Conservation (phyloP, 2,329 filamentous ascomycete species). For the Coccinonectria pachysandricola region DNA sequence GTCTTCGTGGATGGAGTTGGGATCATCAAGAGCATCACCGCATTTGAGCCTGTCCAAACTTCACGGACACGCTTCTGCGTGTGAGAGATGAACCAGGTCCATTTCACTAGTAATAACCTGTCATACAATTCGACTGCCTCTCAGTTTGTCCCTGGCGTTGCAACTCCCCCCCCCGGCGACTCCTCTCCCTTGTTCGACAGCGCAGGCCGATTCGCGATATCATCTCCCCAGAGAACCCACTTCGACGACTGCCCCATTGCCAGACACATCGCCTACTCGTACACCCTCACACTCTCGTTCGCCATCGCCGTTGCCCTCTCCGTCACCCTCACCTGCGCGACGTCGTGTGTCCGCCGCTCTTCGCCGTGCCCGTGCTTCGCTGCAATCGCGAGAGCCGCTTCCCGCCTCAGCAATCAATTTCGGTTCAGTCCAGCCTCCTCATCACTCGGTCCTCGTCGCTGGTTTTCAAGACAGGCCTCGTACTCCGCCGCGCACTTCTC, state of each 20-base stretch:
- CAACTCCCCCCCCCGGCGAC: too few relatives aligned
- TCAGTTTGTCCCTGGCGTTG: too few relatives aligned
- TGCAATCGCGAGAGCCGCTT: conserved; percentile 31
- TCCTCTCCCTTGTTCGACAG: neutral
- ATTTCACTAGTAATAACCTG: too few relatives aligned
- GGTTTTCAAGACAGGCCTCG: conserved; percentile 7
- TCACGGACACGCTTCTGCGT: too few relatives aligned
- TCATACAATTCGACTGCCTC: too few relatives aligned
- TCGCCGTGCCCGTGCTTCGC: too few relatives aligned
- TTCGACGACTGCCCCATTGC: neutral
- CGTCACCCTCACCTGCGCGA: conserved; percentile 13
- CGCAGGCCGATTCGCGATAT: neutral
- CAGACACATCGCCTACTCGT: neutral
- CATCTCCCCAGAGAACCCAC: neutral
- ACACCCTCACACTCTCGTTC: conserved; percentile 11
- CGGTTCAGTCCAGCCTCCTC: conserved; percentile 8
- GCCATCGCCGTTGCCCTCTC: conserved; percentile 13
- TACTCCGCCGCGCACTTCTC: conserved; percentile 9
- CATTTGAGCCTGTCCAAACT: too few relatives aligned
- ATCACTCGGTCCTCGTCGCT: conserved; percentile 11
- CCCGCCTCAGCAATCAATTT: conserved; percentile 16
- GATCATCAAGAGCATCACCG: too few relatives aligned
- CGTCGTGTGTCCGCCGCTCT: conserved; percentile 7
- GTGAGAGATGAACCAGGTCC: too few relatives aligned
- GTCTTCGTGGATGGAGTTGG: too few relatives aligned